Conservation (phyloP, 1,139 yeast species). For the Starmera stellimalicola region DNA sequence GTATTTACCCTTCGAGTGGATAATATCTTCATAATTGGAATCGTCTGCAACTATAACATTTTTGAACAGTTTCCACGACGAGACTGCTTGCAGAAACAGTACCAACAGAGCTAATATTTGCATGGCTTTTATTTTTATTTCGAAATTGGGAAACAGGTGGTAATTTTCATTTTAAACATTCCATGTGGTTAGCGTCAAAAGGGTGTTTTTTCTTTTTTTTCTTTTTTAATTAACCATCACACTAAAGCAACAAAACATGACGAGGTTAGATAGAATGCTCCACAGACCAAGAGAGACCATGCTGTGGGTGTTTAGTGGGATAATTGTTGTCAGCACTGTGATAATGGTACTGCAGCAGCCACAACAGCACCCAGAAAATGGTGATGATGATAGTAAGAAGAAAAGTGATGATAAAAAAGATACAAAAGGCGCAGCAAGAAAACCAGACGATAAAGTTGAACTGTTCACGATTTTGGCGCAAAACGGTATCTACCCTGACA, state of each 20-base stretch:
- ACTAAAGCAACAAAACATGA: not conserved
- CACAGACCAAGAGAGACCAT: not conserved
- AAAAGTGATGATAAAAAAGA: not conserved
- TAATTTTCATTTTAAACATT: not conserved
- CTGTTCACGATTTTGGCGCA: too few species aligned
- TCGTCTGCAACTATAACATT: slow-evolving; percentile 17
- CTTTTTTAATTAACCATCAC: not conserved
- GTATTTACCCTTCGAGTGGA: slow-evolving; percentile 12
- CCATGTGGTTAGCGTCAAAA: not conserved
- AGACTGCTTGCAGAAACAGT: not conserved
- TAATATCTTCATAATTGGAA: slow-evolving; percentile 11
- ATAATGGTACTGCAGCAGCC: not conserved
- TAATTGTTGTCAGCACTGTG: not conserved
- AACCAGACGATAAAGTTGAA: not conserved
- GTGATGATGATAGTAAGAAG: not conserved
- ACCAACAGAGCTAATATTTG: not conserved
- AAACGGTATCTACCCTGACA: too few species aligned
- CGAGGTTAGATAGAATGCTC: not conserved
- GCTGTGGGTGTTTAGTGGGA: not conserved
- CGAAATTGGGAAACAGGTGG: not conserved
- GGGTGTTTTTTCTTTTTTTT: not conserved
- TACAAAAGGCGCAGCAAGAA: not conserved
- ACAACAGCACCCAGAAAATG: not conserved
- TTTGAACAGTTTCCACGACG: slow-evolving; percentile 6
- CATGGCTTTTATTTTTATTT: too few species aligned